Evolutionary conservation across 306 rosid species (phyloP), one percentile per base, ranked within the genome.

Genomic region (Corylus americana): DNA sequence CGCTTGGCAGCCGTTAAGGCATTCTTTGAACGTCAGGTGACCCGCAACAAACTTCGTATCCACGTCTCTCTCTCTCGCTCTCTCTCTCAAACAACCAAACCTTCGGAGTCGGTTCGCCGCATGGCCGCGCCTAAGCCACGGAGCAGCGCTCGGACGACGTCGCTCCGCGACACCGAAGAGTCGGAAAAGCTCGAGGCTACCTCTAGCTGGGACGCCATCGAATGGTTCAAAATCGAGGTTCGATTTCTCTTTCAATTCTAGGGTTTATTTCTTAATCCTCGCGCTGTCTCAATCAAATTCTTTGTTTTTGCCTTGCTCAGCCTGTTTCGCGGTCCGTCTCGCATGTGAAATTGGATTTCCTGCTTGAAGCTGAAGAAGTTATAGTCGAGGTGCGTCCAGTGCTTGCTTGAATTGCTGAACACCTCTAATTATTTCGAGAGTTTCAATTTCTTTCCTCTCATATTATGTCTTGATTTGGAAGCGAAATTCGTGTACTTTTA

Each of bases 211-310:
- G 97, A 92, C 74, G 94, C 86, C 79, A 29, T 96, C 67, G 97
- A 96, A 85, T 96, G 98, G 99, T 90, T 92, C 85, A 85, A 91
- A 45, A 87, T 93, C 55, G 96, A 95, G 98, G 99, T 96, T 70
- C n/a, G 5, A 0, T 42, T 18, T 16, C 20, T 55, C 14, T 7
- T 53, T 50, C 42, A 2, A 0, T 53, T 76, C 64, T 50, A 61
- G 83, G 81, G 83, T 37, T 85, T 78, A 42, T 25, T n/a, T 18
- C 44, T 51, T 13, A 7, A 44, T 48, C 2, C 42, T 67, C 45
- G 8, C 37, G 18, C 8, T 54, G 3, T 54, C 37, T 11, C 37
- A 66, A 31, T n/a, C 59, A 7, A 1, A 14, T 54, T 55, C 11
- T 37, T 48, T 20, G 1, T 68, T 71, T 70, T 16, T 50, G 62